Percentiles rank a stretch among this genome's conserved stretches.
phyloP scores from a whole-genome alignment of 179 eudicot species.

The Silene coronaria region DNA sequence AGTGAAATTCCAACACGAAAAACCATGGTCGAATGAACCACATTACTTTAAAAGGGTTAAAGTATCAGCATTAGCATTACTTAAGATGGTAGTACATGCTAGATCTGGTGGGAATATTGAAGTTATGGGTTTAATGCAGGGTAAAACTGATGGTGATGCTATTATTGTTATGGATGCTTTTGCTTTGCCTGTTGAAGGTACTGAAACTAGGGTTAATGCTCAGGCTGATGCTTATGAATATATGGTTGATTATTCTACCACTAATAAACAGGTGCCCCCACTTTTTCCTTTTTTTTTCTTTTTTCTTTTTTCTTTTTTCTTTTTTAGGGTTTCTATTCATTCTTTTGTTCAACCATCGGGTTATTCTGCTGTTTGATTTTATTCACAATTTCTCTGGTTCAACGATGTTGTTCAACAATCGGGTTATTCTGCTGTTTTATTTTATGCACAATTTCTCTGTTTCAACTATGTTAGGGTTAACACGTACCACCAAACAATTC shows the following conservation, averaged over 20 bases:
- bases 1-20: conserved; percentile 64
- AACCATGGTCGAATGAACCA: conserved; percentile 75
- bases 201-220: conserved; percentile 98
- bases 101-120: conserved; percentile 93
- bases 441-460: no score
- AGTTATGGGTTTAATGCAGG: conserved; percentile 97
- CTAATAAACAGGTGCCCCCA: conserved; percentile 60
- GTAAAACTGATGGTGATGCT: conserved; percentile 82
- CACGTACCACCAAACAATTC: background rate
- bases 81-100: conserved; percentile 94
- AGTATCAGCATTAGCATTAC: conserved; percentile 79
- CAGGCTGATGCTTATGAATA: conserved; percentile 98
- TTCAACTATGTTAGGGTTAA: background rate
- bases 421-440: no score
- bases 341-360: no score
- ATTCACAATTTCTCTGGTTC: no score
- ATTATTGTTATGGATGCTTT: conserved; percentile 95
- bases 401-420: no score
- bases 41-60: conserved; percentile 87
- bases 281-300: background rate
- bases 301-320: background rate
- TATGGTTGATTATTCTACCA: conserved; percentile 91
- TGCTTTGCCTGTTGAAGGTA: conserved; percentile 94
- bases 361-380: no score
- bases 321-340: background rate